A percentile compares a stretch with the other conserved stretches of the same genome.
Conservation (phyloP, 371 early-diverging fungal genomes). For the Basidiobolus meristosporus region DNA sequence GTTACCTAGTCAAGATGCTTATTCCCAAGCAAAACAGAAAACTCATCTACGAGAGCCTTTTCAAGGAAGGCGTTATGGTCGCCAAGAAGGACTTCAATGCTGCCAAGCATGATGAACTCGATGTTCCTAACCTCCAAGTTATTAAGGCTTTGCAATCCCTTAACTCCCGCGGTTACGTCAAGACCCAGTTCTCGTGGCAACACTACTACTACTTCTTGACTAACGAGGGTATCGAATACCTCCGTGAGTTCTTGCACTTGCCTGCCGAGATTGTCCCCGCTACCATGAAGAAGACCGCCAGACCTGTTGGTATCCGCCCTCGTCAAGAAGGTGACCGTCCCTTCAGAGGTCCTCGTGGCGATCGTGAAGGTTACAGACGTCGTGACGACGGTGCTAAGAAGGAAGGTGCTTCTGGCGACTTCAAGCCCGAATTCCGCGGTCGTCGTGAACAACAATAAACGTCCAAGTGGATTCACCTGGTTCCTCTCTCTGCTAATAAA, state of each 20-base stretch:
- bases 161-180: too few relatives aligned
- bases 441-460: too few relatives aligned
- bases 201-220: slow-evolving; percentile 98
- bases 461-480: too few relatives aligned
- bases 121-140: too few relatives aligned
- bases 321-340: slow-evolving; percentile 30
- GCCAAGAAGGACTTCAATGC: too few relatives aligned
- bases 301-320: slow-evolving; percentile 28
- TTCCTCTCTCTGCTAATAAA: too few relatives aligned
- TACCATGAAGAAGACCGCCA: slow-evolving; percentile 83
- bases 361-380: slow-evolving; percentile 74
- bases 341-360: slow-evolving; percentile 44
- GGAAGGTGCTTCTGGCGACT: slow-evolving; percentile 84
- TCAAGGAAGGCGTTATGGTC: too few relatives aligned
- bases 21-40: slow-evolving; percentile 92
- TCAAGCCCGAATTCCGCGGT: slow-evolving; percentile 89
- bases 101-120: too few relatives aligned
- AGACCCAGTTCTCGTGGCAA: too few relatives aligned
- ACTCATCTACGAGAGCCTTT: slow-evolving; percentile 82
- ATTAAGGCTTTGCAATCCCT: too few relatives aligned
- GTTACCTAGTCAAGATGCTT: slow-evolving; percentile 90
- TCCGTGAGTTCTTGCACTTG: slow-evolving; percentile 92
- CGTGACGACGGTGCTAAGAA: slow-evolving; percentile 59
- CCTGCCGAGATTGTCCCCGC: slow-evolving; percentile 93
- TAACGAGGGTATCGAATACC: slow-evolving; percentile 92